Evolutionary conservation across 1,139 yeast genomes (phyloP).

Genomic region (Pichia sp.): DNA sequence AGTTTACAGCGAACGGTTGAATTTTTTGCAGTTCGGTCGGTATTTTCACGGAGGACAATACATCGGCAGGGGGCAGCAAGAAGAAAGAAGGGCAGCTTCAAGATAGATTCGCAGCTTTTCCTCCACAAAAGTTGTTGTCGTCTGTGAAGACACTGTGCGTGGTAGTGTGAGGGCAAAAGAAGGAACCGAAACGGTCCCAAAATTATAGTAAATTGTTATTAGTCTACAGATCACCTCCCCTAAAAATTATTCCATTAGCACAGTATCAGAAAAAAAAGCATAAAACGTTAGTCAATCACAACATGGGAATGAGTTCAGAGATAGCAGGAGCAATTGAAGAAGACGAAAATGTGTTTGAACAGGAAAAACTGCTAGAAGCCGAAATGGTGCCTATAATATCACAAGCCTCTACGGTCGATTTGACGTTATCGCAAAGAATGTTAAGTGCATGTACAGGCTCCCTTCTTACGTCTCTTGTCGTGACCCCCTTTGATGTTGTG

Average conservation of each 20-base stretch:
- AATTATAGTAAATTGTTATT: neutral
- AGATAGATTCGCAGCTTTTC: too few relatives aligned
- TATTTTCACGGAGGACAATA: neutral
- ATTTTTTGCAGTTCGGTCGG: neutral
- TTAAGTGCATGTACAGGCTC: constrained; percentile 91
- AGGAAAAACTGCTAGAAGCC: neutral
- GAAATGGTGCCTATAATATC: neutral
- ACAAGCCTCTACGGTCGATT: constrained; percentile 22
- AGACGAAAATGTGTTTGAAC: constrained; percentile 20
- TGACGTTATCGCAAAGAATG: constrained; percentile 65
- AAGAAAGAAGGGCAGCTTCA: too few relatives aligned
- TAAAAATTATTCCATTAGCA: too few relatives aligned
- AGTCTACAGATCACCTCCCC: neutral
- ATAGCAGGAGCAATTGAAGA: constrained; percentile 41
- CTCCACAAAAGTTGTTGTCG: neutral
- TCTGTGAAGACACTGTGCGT: neutral
- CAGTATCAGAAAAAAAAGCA: too few relatives aligned
- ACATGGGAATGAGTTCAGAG: constrained; percentile 40
- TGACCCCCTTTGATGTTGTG: constrained; percentile 93
- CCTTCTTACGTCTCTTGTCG: constrained; percentile 74
- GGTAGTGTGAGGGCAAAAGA: neutral
- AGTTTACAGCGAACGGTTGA: constrained; percentile 1
- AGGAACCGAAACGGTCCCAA: neutral
- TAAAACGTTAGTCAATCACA: neutral
- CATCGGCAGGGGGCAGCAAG: too few relatives aligned